Evolutionary conservation across 306 rosid genomes (phyloP), one percentile per base, ranked within the genome.

Genomic region (Ochetophila trinervis): DNA sequence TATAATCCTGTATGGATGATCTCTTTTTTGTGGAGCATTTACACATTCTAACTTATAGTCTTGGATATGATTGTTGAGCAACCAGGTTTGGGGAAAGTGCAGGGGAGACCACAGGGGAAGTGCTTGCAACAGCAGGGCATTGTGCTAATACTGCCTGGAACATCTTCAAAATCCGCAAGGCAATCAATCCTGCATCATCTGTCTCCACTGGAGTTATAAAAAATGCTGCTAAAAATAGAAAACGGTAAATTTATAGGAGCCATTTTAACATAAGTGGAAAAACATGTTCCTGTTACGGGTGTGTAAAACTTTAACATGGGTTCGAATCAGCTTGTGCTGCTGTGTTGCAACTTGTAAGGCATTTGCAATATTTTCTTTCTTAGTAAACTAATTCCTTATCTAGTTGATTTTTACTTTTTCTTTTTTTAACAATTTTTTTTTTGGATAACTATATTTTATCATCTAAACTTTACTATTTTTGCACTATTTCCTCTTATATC

Each of bases 31-130:
- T 27, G 32, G 32, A 27, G 2, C 32, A 27, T 27, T 27, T 27
- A 1, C 4, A 27, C 32, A n/a, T n/a, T n/a, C n/a, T 27, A 27
- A 27, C 32, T 27, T 27, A 27, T 27, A 27, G 32, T 27, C 32
- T 27, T 1, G 32, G 2, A 19, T 49, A 49, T 49, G 20, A 49
- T 37, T 32, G 2, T 58, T 22, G 23, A 80, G 23, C n/a, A 18
- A 58, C 40, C 69, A 89, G 93, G 86, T 92, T 63, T 64, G 98
- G 98, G 37, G 96, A 92, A 56, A 68, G 70, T 66, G 98, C 98
- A 16, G 98, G 98, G 66, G 93, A 85, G 67, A 87, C 95, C 4
- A 89, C 95, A 0, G 93, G 66, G 76, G 77, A 89, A 68, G 95
- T 62, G 40, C 76, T 92, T 67, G 96, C 96, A 24, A 82, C 98